These are phyloP conservation scores for Penicillium olsonii DNA, from an alignment of 2,329 filamentous ascomycete species.

Conservation along the genomic window DNA sequence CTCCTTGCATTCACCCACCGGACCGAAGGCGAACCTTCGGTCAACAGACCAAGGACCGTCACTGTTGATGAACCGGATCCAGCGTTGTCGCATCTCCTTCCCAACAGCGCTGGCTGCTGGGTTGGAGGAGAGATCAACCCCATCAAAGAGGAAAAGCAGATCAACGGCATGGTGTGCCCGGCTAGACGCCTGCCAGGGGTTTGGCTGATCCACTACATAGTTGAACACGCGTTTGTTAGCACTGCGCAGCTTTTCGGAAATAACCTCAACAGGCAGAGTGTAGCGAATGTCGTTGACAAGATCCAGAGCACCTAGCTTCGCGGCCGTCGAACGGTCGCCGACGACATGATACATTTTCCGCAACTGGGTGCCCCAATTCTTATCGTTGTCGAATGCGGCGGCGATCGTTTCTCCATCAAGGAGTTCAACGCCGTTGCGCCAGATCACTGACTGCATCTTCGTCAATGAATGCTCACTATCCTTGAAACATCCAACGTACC, in stretches of 20 bases:
- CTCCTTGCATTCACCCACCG: conserved; percentile 37
- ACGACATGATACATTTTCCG: conserved; percentile 46
- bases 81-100: conserved; percentile 41
- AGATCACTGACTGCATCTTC: conserved; percentile 45
- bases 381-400: conserved; percentile 35
- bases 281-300: conserved; percentile 36
- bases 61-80: conserved; percentile 44
- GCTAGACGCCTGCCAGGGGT: conserved; percentile 51
- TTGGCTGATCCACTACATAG: conserved; percentile 49
- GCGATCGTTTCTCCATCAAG: conserved; percentile 36
- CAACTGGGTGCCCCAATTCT: conserved; percentile 34
- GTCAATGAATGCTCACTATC: not conserved
- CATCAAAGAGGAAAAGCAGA: conserved; percentile 48
- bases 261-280: conserved; percentile 31
- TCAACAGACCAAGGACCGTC: conserved; percentile 39
- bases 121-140: conserved; percentile 40
- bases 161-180: conserved; percentile 53
- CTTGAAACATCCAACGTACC: conserved; percentile 22
- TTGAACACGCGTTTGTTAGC: conserved; percentile 36
- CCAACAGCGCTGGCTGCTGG: conserved; percentile 36
- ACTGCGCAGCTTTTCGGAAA: conserved; percentile 28
- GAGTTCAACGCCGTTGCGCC: conserved; percentile 46
- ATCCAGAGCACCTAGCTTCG: conserved; percentile 43
- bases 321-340: conserved; percentile 40
- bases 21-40: conserved; percentile 43